A percentile compares a stretch with the other conserved stretches of the same genome.
Evolutionary conservation across 2,329 filamentous ascomycete genomes (phyloP).

Genomic region (Xylaria digitata): DNA sequence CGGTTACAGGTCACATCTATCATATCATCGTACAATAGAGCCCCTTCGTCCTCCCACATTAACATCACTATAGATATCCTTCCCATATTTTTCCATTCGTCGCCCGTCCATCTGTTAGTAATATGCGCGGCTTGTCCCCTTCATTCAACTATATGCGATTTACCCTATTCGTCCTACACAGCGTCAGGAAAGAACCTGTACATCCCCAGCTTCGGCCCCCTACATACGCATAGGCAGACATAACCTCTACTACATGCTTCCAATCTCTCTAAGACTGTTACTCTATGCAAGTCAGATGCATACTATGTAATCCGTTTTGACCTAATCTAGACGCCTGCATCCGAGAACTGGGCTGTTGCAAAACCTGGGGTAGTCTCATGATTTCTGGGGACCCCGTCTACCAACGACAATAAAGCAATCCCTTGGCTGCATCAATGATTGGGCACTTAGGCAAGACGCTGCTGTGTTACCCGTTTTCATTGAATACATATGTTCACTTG

Average conservation of each 20-base stretch:
- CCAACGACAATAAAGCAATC: background rate
- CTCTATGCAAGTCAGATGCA: background rate
- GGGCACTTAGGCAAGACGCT: background rate
- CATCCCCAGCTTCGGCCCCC: conserved; percentile 5
- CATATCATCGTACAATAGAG: conserved; percentile 19
- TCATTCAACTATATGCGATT: background rate
- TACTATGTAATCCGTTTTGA: background rate
- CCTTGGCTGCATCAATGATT: background rate
- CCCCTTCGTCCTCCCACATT: background rate
- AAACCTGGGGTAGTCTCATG: conserved; percentile 17
- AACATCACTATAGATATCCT: background rate
- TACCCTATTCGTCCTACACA: background rate
- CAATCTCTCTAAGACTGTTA: background rate
- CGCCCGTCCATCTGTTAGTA: background rate
- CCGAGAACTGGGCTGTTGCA: conserved; percentile 11
- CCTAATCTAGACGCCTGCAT: conserved; percentile 3
- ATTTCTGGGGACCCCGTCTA: background rate
- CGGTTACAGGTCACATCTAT: conserved; percentile 4
- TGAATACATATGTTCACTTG: background rate
- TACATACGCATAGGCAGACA: conserved; percentile 11
- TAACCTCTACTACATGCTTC: background rate
- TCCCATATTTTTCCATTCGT: background rate
- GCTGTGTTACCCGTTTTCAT: background rate
- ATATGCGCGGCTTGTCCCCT: background rate
- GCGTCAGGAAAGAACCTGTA: background rate